phyloP scores from a whole-genome alignment of 768 basidiomycete genomes.

The Infundibulicybe gibba region DNA sequence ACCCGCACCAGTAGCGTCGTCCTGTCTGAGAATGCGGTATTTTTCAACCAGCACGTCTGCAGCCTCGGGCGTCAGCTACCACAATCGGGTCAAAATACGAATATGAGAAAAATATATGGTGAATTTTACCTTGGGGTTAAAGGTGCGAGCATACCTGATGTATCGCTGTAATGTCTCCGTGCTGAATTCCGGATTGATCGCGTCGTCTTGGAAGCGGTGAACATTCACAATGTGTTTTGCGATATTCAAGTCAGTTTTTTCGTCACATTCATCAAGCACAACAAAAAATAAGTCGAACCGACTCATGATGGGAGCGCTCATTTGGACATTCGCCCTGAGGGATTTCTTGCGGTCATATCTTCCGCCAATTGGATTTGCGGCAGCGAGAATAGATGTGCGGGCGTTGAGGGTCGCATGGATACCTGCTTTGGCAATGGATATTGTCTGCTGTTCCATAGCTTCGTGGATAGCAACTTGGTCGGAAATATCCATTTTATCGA shows the following conservation, averaged over 20 bases:
- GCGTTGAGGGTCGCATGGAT: slow-evolving; percentile 99
- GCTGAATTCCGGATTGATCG: slow-evolving; percentile 94
- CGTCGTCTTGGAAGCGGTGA: slow-evolving; percentile 91
- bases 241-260: slow-evolving; percentile 87
- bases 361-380: slow-evolving; percentile 96
- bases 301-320: slow-evolving; percentile 99
- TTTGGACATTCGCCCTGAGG: slow-evolving; percentile 88
- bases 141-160: slow-evolving; percentile 95
- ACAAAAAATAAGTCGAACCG: slow-evolving; percentile 98
- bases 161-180: slow-evolving; percentile 96
- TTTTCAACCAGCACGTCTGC: slow-evolving; percentile 93
- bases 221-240: slow-evolving; percentile 98
- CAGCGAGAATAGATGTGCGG: slow-evolving; percentile 94
- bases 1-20: slow-evolving; percentile 85
- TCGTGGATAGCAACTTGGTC: slow-evolving; percentile 99
- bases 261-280: slow-evolving; percentile 95
- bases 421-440: slow-evolving; percentile 98
- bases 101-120: background rate
- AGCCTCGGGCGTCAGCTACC: slow-evolving; percentile 87
- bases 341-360: slow-evolving; percentile 94
- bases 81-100: slow-evolving; percentile 5
- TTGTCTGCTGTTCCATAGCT: slow-evolving; percentile 99
- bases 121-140: slow-evolving; percentile 84
- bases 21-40: slow-evolving; percentile 87
- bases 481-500: slow-evolving; percentile 99